Evolutionary conservation across 1,284 basidiomycete species (phyloP).

Genomic region (Caloboletus inedulis): DNA sequence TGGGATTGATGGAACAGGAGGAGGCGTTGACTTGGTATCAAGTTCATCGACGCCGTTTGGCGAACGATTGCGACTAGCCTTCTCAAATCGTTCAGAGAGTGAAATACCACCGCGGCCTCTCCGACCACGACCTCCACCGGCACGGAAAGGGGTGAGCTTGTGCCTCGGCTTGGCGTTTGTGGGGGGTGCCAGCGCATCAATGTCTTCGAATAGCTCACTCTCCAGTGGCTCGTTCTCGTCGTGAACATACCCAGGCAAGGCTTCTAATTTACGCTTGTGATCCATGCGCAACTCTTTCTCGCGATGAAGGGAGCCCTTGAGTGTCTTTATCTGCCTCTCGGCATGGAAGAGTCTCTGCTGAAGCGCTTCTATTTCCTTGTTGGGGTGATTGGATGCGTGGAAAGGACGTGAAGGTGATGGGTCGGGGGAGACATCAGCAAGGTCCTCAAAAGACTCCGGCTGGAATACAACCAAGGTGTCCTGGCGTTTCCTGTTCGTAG

Average conservation of each 20-base stretch:
- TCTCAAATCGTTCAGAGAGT: conserved; percentile 60
- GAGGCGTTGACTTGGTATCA: conserved; percentile 38
- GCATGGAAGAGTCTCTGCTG: conserved; percentile 79
- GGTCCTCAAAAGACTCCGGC: conserved; percentile 50
- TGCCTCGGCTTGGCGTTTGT: conserved; percentile 30
- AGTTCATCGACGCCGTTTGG: conserved; percentile 49
- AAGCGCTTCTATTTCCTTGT: conserved; percentile 75
- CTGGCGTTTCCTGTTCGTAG: conserved; percentile 60
- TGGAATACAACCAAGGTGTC: conserved; percentile 58
- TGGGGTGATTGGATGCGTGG: conserved; percentile 66
- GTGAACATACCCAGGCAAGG: conserved; percentile 36
- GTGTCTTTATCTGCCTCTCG: conserved; percentile 75
- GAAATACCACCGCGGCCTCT: conserved; percentile 51
- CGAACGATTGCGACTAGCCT: conserved; percentile 52
- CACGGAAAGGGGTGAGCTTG: conserved; percentile 39
- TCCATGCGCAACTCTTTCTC: conserved; percentile 79
- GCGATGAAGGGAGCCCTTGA: conserved; percentile 72
- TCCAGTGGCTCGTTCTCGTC: conserved; percentile 44
- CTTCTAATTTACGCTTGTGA: conserved; percentile 50
- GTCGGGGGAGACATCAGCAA: conserved; percentile 63
- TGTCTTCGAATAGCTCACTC: conserved; percentile 43
- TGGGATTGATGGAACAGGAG: conserved; percentile 50
- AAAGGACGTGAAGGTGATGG: conserved; percentile 60
- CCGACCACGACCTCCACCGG: conserved; percentile 34
- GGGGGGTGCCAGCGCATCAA: conserved; percentile 36